Percentiles rank a stretch among this genome's conserved stretches.
phyloP scores from a whole-genome alignment of 352 stramenopile genomes.

The Paralagenidium karlingii region DNA sequence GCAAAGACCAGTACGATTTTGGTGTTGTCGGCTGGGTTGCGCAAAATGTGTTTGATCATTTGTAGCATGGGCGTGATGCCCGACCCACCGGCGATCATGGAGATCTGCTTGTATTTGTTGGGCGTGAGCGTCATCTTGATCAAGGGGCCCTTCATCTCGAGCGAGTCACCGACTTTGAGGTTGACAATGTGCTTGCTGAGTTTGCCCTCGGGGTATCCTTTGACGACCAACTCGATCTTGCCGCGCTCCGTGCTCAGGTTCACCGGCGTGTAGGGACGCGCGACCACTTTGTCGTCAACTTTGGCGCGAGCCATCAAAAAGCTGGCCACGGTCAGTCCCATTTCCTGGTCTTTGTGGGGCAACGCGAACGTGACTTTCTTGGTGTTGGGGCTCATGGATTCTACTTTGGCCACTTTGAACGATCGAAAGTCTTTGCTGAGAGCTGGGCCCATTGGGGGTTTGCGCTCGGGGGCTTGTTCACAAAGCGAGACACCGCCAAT shows the following conservation, averaged over 20 bases:
- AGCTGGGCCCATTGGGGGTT: no score
- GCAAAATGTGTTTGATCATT: constrained; percentile 71
- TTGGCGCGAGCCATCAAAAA: constrained; percentile 52
- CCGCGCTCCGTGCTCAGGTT: constrained; percentile 77
- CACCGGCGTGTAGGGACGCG: constrained; percentile 82
- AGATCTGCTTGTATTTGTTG: constrained; percentile 85
- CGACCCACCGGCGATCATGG: constrained; percentile 82
- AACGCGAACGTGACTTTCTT: constrained; percentile 68
- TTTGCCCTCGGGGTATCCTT: constrained; percentile 74
- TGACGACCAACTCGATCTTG: constrained; percentile 82
- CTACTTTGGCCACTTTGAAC: constrained; percentile 63
- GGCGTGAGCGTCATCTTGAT: constrained; percentile 75
- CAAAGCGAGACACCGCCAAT: no score
- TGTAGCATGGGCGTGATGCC: constrained; percentile 87
- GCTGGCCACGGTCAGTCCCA: constrained; percentile 45
- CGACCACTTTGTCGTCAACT: constrained; percentile 60
- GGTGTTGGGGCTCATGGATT: constrained; percentile 61
- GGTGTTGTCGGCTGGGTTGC: constrained; percentile 72
- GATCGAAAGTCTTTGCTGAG: constrained; percentile 52
- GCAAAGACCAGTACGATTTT: constrained; percentile 68
- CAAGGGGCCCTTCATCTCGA: constrained; percentile 88
- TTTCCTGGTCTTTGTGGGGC: constrained; percentile 35
- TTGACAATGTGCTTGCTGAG: constrained; percentile 81
- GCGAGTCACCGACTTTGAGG: constrained; percentile 69
- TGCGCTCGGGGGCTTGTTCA: no score